Evolutionary conservation across 2,329 filamentous ascomycete species (phyloP).

Genomic region (Colletotrichum abscissum): DNA sequence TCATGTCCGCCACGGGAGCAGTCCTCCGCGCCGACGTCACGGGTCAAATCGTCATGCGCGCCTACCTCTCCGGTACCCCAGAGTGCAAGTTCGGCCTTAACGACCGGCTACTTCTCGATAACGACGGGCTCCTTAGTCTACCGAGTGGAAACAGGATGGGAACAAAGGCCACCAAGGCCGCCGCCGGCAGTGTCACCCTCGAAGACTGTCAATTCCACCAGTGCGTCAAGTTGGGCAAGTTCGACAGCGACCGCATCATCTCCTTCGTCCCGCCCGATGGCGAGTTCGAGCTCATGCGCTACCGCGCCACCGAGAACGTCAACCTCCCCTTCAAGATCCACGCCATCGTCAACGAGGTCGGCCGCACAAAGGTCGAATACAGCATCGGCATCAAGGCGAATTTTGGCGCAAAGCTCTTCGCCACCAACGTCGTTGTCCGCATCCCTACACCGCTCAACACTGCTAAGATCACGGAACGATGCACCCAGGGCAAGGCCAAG

Average conservation of each 20-base stretch:
- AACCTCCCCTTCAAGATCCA: conserved; percentile 99
- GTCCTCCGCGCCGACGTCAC: conserved; percentile 96
- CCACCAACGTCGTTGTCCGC: conserved; percentile 93
- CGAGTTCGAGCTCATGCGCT: conserved; percentile 98
- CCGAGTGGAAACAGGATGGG: conserved; percentile 82
- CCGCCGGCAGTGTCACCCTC: conserved; percentile 92
- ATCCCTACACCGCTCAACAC: conserved; percentile 98
- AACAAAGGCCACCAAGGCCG: conserved; percentile 92
- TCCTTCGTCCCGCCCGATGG: conserved; percentile 97
- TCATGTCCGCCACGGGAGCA: conserved; percentile 98
- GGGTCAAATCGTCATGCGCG: conserved; percentile 98
- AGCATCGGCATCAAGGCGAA: conserved; percentile 98
- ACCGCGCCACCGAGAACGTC: conserved; percentile 97
- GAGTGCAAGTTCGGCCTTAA: conserved; percentile 99
- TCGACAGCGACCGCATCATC: conserved; percentile 96
- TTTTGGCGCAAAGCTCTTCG: conserved; percentile 95
- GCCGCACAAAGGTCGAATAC: conserved; percentile 98
- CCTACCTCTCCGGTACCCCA: conserved; percentile 94
- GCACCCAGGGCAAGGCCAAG: conserved; percentile 96
- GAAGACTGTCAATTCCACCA: conserved; percentile 99
- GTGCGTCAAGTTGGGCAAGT: conserved; percentile 96
- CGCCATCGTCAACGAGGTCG: conserved; percentile 97
- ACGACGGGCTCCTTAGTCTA: conserved; percentile 72
- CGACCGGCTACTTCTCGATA: conserved; percentile 91
- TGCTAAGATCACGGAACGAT: conserved; percentile 90